Conservation (phyloP, 495 filamentous ascomycete species). For the Penicillium angulare region DNA sequence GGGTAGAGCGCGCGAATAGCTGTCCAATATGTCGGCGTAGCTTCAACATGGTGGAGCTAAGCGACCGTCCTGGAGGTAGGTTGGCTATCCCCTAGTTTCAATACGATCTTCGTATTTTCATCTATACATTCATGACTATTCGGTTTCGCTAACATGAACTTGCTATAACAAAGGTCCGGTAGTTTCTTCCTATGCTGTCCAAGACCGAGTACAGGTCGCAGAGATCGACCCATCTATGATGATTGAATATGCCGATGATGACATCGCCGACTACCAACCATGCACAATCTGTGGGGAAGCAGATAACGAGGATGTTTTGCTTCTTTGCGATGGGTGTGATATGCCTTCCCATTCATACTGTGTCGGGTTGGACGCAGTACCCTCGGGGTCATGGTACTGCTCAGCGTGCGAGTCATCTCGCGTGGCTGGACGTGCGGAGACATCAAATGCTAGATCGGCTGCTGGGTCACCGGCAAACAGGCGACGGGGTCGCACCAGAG, state of each 20-base stretch:
- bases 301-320: conserved; percentile 74
- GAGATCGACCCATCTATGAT: conserved; percentile 82
- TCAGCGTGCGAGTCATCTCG: conserved; percentile 67
- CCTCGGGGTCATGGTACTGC: conserved; percentile 81
- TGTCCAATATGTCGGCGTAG: conserved; percentile 92
- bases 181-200: conserved; percentile 77
- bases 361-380: conserved; percentile 71
- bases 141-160: not conserved
- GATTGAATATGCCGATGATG: conserved; percentile 69
- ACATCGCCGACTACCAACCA: conserved; percentile 58
- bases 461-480: too few species aligned
- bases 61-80: conserved; percentile 73
- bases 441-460: too few species aligned
- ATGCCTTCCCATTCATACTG: conserved; percentile 82
- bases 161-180: conserved; percentile 56
- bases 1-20: conserved; percentile 94
- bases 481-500: conserved; percentile 53
- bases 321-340: conserved; percentile 88
- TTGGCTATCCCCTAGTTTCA: conserved; percentile 13
- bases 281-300: conserved; percentile 77
- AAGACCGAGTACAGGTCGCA: conserved; percentile 84
- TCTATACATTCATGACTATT: not conserved
- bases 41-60: conserved; percentile 87
- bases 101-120: not conserved
- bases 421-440: too few species aligned